Conservation (phyloP, 768 basidiomycete species). For the Cystofilobasidium macerans region DNA sequence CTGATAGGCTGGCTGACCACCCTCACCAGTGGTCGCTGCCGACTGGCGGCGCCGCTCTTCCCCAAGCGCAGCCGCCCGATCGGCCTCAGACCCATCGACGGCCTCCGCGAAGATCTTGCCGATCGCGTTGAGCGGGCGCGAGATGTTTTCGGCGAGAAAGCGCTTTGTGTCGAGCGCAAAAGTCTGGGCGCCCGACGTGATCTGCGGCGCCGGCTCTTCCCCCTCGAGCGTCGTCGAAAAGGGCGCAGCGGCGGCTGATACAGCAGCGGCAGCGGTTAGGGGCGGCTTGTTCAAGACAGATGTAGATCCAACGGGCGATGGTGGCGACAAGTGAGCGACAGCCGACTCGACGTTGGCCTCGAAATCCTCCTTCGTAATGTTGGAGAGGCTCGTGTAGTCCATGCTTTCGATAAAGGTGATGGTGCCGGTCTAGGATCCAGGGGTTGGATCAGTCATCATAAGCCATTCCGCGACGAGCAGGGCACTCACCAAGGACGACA, state of each 20-base stretch:
- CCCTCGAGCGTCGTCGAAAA: slow-evolving; percentile 42
- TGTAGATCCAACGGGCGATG: slow-evolving; percentile 49
- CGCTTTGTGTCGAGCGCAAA: slow-evolving; percentile 50
- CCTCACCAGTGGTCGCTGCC: neutral
- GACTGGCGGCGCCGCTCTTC: neutral
- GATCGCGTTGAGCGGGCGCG: slow-evolving; percentile 33
- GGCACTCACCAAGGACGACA: slow-evolving; percentile 72
- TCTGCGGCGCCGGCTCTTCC: slow-evolving; percentile 77
- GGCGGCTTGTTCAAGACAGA: slow-evolving; percentile 55
- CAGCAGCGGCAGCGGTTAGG: slow-evolving; percentile 34
- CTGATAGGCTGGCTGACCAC: slow-evolving; percentile 8
- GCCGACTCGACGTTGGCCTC: slow-evolving; percentile 52
- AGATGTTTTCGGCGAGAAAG: slow-evolving; percentile 78
- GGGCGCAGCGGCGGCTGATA: slow-evolving; percentile 41
- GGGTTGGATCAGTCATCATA: too few species aligned
- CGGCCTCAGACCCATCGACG: slow-evolving; percentile 14
- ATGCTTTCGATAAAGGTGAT: slow-evolving; percentile 97
- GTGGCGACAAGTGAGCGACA: slow-evolving; percentile 49
- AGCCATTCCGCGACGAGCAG: too few species aligned
- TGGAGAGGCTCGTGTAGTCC: slow-evolving; percentile 89
- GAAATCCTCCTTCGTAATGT: slow-evolving; percentile 86
- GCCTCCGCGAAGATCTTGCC: slow-evolving; percentile 32
- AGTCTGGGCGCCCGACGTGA: slow-evolving; percentile 50
- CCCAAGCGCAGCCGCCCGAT: neutral
- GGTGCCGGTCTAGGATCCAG: slow-evolving; percentile 69